Base-by-base conservation (phyloP, 176 grass and related monocot genomes). In the Bromus sterilis region DNA sequence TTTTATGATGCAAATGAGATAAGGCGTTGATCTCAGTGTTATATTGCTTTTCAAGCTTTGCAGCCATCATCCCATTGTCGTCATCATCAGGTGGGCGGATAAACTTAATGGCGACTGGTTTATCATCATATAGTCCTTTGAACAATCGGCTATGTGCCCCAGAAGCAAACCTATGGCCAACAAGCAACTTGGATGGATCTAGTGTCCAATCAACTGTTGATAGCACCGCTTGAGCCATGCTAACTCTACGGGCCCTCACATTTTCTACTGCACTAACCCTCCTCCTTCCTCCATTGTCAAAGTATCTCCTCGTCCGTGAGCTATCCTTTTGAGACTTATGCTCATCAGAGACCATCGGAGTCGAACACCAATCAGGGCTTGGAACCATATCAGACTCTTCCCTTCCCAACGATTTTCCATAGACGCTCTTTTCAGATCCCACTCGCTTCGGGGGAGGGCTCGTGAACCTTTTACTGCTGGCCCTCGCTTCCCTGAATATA, bases 21-120 rank as follows among this genome's bases (percentile, higher is more conserved):
- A 94, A 67, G 31, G 88, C 86, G 73, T 91, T 81, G 78, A 92
- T 71, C 74, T 94, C 93, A 59, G 87, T 92, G 31, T 79, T 94
- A 69, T 92, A 94, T 79, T 94, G 89, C 24, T 85, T 92, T 42
- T 86, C 87, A 64, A 94, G 64, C 43, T 84, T 86, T 31, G 79
- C 78, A 64, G 85, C 89, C 78, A 89, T 83, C 34, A 84, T 79
- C 26, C 86, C 86, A 64, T 89, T 86, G 68, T 86, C 85, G 11
- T 92, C 87, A 23, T 87, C 76, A 64, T 88, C 79, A 46, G 93
- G 87, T 83, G 86, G 82, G 0, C 87, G 85, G 28, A 92, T 91
- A 66, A 94, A 84, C 76, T 94, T 94, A 63, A 94, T 87, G 10
- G 93, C 89, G 68, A 94, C 93, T 21, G 82, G 82, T 35, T 92